These are phyloP conservation scores for Pythium aristosporum DNA, from an alignment of 352 stramenopile genomes.

Conservation along the genomic window DNA sequence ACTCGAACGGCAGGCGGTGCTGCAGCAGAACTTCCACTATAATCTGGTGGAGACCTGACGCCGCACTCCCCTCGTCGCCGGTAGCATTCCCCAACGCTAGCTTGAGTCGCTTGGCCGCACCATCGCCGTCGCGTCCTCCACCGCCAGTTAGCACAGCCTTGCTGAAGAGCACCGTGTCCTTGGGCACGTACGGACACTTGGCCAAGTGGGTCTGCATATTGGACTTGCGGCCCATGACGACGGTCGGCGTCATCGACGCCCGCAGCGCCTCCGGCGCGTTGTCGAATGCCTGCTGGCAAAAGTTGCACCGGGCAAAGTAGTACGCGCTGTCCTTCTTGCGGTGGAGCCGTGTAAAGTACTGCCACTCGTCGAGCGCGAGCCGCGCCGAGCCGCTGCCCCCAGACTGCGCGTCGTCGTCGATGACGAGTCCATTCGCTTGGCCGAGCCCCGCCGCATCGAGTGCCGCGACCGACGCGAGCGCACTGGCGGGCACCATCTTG, in stretches of 20 bases:
- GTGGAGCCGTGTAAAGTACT: conserved; percentile 77
- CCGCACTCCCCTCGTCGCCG: conserved; percentile 17
- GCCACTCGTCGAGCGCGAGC: conserved; percentile 69
- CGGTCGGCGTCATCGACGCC: conserved; percentile 44
- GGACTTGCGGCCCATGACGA: conserved; percentile 73
- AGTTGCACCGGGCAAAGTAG: conserved; percentile 79
- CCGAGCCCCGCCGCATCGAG: conserved; percentile 12
- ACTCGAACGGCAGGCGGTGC: conserved; percentile 65
- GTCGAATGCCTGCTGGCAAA: conserved; percentile 69
- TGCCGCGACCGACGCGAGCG: conserved; percentile 16
- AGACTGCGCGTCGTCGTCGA: conserved; percentile 4
- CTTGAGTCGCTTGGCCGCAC: conserved; percentile 18
- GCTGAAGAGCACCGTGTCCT: conserved; percentile 35
- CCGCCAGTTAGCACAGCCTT: conserved; percentile 17
- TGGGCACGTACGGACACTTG: conserved; percentile 72
- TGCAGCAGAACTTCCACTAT: conserved; percentile 66
- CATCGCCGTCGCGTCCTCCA: conserved; percentile 9
- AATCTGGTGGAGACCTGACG: conserved; percentile 27
- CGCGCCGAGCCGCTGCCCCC: conserved; percentile 23
- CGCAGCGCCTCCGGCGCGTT: conserved; percentile 48
- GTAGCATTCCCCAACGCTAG: background rate
- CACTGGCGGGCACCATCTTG: conserved; percentile 30
- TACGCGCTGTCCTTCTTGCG: conserved; percentile 73
- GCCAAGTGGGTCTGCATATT: conserved; percentile 86
- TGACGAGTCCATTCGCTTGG: background rate